Evolutionary conservation across 345 rosid genomes (phyloP), one percentile per base, ranked within the genome.

Genomic region (Atalantia buxifolia): DNA sequence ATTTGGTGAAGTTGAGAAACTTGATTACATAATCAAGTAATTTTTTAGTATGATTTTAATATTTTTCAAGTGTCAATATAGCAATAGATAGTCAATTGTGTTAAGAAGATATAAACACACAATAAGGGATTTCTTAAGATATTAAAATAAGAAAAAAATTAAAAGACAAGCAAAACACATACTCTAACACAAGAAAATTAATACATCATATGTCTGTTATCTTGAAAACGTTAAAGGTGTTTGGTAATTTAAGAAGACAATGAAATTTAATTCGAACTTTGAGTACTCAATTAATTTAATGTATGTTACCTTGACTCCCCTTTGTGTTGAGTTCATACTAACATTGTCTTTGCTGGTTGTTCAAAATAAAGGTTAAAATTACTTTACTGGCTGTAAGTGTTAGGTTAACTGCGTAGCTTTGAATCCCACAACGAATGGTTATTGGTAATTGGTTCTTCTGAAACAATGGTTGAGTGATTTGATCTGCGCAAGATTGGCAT

Each of bases 351-450:
- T 3, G 50, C 50, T 13, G 18, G 18, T 13, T 12, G 50, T 45
- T 45, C 50, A 18, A 45, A 45, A 62, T 9, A 62, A 27, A 10
- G 2, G 6, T 77, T 27, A 22, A 70, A 45, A 33, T 66, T 35
- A 35, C 5, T 35, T 35, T 35, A 1, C 36, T 35, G 36, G 7
- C 5, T 79, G 38, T 42, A 36, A 75, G 73, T 77, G 75, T 63
- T 78, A 94, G 99, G 98, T 92, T 65, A 97, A 97, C 86, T 97
- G 98, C 86, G 80, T 97, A 82, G 99, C 99, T 42, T 97, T 97
- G 82, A 97, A 97, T 78, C 99, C 77, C 90, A 93, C 71, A 97
- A 97, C 83, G 99, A 94, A 81, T 97, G 98, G 98, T 90, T 94
- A 76, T 94, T 97, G 82, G 98, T 98, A 2, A 94, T 98, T 21